These are phyloP conservation scores for Golubevia pallescens DNA, from an alignment of 1,284 basidiomycete genomes.

Conservation along the genomic window DNA sequence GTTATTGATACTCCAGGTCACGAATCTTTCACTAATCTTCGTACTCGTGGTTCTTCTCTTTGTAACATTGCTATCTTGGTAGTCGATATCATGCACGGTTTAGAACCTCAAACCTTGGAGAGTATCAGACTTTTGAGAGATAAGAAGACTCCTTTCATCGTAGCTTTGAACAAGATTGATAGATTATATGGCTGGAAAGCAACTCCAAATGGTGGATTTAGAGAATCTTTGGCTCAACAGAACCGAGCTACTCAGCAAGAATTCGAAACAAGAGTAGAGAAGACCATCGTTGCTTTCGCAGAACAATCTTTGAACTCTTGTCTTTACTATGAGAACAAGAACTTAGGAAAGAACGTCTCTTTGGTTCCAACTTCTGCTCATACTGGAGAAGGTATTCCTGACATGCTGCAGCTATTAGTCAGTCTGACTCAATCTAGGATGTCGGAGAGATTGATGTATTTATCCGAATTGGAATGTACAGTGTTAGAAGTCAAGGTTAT, in stretches of 20 bases:
- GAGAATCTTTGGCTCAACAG: conserved; percentile 49
- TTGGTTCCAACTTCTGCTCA: conserved; percentile 62
- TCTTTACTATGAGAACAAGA: conserved; percentile 63
- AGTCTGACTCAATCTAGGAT: conserved; percentile 60
- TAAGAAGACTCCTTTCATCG: conserved; percentile 64
- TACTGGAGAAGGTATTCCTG: conserved; percentile 62
- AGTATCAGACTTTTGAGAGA: conserved; percentile 58
- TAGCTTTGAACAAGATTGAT: conserved; percentile 64
- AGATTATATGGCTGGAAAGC: conserved; percentile 62
- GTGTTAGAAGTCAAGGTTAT: conserved; percentile 64
- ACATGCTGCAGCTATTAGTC: conserved; percentile 61
- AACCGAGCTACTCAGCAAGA: conserved; percentile 52
- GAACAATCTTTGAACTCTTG: conserved; percentile 62
- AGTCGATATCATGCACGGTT: conserved; percentile 64
- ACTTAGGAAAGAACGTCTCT: conserved; percentile 57
- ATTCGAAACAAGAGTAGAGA: conserved; percentile 53
- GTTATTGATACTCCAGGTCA: conserved; percentile 64
- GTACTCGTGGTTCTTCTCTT: conserved; percentile 58
- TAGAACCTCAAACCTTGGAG: conserved; percentile 63
- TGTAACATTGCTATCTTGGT: conserved; percentile 64
- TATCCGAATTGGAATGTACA: conserved; percentile 63
- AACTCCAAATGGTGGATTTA: conserved; percentile 57
- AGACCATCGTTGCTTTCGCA: conserved; percentile 56
- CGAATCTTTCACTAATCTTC: conserved; percentile 64
- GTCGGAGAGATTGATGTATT: conserved; percentile 62